Conservation (phyloP, 2,329 filamentous ascomycete species). For the Epichloe elymi region DNA sequence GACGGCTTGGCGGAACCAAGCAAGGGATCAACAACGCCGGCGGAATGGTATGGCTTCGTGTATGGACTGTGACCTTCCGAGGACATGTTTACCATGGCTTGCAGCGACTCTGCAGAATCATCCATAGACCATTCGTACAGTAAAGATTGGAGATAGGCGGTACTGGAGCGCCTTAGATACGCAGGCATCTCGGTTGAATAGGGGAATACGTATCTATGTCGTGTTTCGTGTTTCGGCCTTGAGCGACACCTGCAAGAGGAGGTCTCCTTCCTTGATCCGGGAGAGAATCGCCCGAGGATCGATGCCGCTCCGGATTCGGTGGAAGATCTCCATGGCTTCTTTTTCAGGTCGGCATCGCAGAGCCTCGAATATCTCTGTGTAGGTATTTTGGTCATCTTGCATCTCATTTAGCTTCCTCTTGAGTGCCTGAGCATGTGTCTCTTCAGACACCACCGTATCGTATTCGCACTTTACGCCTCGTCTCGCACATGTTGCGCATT, state of each 20-base stretch:
- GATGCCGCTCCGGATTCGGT: conserved; percentile 21
- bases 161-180: conserved; percentile 6
- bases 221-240: conserved; percentile 22
- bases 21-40: conserved; percentile 19
- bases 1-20: conserved; percentile 18
- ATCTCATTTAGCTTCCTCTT: conserved; percentile 3
- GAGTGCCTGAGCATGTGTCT: conserved; percentile 11
- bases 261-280: conserved; percentile 22
- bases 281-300: conserved; percentile 19
- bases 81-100: not conserved
- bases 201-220: conserved; percentile 25
- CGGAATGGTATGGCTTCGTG: conserved; percentile 24
- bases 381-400: not conserved
- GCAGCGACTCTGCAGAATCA: conserved; percentile 4
- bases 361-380: conserved; percentile 11
- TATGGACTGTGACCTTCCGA: conserved; percentile 12
- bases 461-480: conserved; percentile 10
- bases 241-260: conserved; percentile 25
- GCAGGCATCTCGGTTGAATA: conserved; percentile 15
- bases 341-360: conserved; percentile 10
- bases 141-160: conserved; percentile 15
- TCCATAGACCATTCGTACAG: conserved; percentile 12
- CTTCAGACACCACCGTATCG: conserved; percentile 6
- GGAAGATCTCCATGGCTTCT: conserved; percentile 22
- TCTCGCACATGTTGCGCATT: conserved; percentile 11